These are phyloP conservation scores for Sesbania bispinosa DNA, from an alignment of 306 rosid species.

Conservation along the genomic window DNA sequence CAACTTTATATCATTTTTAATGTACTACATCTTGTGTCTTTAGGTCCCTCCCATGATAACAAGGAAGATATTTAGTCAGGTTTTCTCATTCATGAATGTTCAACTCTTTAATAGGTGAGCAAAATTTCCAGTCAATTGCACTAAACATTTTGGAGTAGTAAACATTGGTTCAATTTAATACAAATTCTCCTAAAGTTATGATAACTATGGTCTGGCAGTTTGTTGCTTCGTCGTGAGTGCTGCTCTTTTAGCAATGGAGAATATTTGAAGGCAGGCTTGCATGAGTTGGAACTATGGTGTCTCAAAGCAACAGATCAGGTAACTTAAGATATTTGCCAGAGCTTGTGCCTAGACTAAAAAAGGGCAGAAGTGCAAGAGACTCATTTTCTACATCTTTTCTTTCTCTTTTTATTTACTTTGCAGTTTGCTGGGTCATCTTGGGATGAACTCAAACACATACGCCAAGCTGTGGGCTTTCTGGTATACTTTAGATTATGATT, in stretches of 20 bases:
- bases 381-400: not conserved
- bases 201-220: conserved; percentile 40
- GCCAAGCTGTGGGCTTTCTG: conserved; percentile 84
- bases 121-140: conserved; percentile 10
- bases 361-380: not conserved
- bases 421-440: conserved; percentile 78
- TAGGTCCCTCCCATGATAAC: conserved; percentile 78
- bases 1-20: too few relatives aligned
- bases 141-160: not conserved
- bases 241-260: conserved; percentile 95
- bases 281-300: conserved; percentile 84
- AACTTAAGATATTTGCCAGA: conserved; percentile 13
- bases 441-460: conserved; percentile 86
- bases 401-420: conserved; percentile 18
- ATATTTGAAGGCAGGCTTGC: conserved; percentile 74
- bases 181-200: not conserved
- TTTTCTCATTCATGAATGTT: conserved; percentile 83
- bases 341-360: not conserved
- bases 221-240: conserved; percentile 87
- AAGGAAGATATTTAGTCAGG: conserved; percentile 73
- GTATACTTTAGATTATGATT: conserved; percentile 38
- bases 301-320: conserved; percentile 72
- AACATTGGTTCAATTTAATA: not conserved
- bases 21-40: conserved; percentile 20
- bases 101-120: conserved; percentile 84